Evolutionary conservation across 495 filamentous ascomycete species (phyloP).

Genomic region (Hyaloscypha finlandica): DNA sequence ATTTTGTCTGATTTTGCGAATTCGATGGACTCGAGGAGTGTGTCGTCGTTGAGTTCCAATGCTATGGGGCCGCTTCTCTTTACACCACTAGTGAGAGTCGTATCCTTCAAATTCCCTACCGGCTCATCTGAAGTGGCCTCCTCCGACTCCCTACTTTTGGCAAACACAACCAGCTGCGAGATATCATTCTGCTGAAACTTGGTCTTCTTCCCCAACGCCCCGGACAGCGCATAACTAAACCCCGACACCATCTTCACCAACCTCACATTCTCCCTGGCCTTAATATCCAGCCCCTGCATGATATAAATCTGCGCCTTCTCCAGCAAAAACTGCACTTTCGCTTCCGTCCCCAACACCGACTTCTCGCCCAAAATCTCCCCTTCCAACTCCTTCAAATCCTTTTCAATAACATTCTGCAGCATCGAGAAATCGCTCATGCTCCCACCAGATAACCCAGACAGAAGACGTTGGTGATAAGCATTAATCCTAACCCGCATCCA

Average conservation of each 20-base stretch:
- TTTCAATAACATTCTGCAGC: constrained; percentile 50
- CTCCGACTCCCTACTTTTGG: constrained; percentile 61
- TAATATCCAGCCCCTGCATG: constrained; percentile 79
- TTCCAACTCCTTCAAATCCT: constrained; percentile 46
- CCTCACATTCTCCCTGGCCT: constrained; percentile 70
- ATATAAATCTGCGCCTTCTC: constrained; percentile 83
- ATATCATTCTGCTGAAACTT: constrained; percentile 87
- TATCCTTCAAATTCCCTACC: constrained; percentile 1
- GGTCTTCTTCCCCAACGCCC: constrained; percentile 86
- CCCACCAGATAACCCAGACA: constrained; percentile 40
- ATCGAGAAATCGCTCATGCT: constrained; percentile 27
- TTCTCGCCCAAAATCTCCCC: constrained; percentile 41
- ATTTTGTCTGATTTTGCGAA: constrained; percentile 60
- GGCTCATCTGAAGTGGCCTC: neutral
- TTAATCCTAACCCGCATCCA: constrained; percentile 69
- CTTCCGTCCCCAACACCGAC: constrained; percentile 37
- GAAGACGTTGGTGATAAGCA: constrained; percentile 84
- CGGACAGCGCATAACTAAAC: constrained; percentile 84
- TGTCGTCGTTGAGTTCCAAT: constrained; percentile 87
- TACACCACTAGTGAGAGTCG: neutral
- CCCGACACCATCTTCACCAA: constrained; percentile 61
- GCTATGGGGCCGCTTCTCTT: constrained; percentile 53
- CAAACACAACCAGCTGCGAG: constrained; percentile 90
- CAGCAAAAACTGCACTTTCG: constrained; percentile 66
- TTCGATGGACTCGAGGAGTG: constrained; percentile 80